Evolutionary conservation across 768 basidiomycete genomes (phyloP), one percentile per base, ranked within the genome.

Genomic region (Pulveroboletus sp.): DNA sequence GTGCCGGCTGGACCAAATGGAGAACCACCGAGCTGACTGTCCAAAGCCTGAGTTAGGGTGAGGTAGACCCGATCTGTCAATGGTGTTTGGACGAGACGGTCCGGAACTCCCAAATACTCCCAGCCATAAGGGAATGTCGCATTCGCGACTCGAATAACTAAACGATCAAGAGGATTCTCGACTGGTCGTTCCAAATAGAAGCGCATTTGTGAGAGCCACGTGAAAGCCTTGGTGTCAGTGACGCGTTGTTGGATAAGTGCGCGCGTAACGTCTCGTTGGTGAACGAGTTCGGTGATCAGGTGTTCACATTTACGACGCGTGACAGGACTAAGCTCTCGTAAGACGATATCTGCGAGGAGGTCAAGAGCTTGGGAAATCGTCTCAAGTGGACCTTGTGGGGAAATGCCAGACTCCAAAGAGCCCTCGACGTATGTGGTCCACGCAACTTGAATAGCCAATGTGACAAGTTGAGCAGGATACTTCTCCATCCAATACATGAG

Each of bases 1-100:
- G 95, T 98, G 68, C 96, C 96, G 17, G 96, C 96, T 43, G 96
- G 96, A 15, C 96, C 96, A 66, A 99, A 99, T 4, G 96, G 96
- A 31, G 96, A 86, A 21, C 96, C 96, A 59, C 96, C 96, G 13
- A 98, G 82, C 61, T 98, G 93, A 57, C 83, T 90, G 64, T 94
- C 85, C 50, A 99, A 75, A 5, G 96, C 96, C 65, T 98, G 96
- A 0, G 95, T 97, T 44, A 99, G 70, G 0, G 96, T 98, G 44
- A 98, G 79, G 69, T 98, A 99, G 46, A 95, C 95, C 47, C 92
- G 81, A 67, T 99, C 96, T 15, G 96, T 99, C 49, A 99, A 78
- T 0, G 96, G 96, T 2, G 96, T 99, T 69, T 99, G 96, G 18
- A 99, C 96, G 36, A 99, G 82, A 54, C 93, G 84, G 69, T 99